Percentiles rank a stretch among this genome's conserved stretches.
Evolutionary conservation across 2,329 filamentous ascomycete species (phyloP).

Genomic region (Colletotrichum plurivorum): DNA sequence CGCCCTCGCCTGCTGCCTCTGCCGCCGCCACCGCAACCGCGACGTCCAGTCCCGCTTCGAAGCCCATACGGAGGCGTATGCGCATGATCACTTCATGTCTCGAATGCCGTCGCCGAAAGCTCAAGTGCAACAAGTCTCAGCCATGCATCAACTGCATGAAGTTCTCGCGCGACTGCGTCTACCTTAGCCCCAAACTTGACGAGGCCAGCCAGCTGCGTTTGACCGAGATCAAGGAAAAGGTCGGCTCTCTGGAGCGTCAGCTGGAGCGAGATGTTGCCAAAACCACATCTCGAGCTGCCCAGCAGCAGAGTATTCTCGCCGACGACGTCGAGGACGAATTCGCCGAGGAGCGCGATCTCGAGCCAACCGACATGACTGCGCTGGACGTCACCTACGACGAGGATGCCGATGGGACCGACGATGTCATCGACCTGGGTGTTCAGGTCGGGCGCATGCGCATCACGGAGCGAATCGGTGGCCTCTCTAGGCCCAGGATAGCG

Average conservation of each 20-base stretch:
- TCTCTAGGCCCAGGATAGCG: slow-evolving; percentile 77
- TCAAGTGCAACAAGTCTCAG: slow-evolving; percentile 82
- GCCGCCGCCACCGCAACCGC: slow-evolving; percentile 5
- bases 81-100: slow-evolving; percentile 78
- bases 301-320: slow-evolving; percentile 57
- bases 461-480: slow-evolving; percentile 81
- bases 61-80: slow-evolving; percentile 71
- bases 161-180: slow-evolving; percentile 69
- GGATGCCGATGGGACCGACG: slow-evolving; percentile 68
- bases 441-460: slow-evolving; percentile 80
- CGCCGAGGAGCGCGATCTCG: slow-evolving; percentile 72
- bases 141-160: slow-evolving; percentile 79
- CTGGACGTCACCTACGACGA: slow-evolving; percentile 79
- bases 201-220: slow-evolving; percentile 78
- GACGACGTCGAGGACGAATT: slow-evolving; percentile 70
- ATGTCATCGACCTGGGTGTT: slow-evolving; percentile 80
- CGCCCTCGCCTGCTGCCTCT: slow-evolving; percentile 26
- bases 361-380: slow-evolving; percentile 73
- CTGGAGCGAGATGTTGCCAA: slow-evolving; percentile 78
- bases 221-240: slow-evolving; percentile 84
- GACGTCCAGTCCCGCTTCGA: slow-evolving; percentile 43
- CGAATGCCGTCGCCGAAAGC: slow-evolving; percentile 80
- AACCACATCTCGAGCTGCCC: slow-evolving; percentile 48
- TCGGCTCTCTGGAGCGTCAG: slow-evolving; percentile 78
- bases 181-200: slow-evolving; percentile 78